Evolutionary conservation across 1,139 yeast genomes (phyloP).

Genomic region (Taiozyma sp.): DNA sequence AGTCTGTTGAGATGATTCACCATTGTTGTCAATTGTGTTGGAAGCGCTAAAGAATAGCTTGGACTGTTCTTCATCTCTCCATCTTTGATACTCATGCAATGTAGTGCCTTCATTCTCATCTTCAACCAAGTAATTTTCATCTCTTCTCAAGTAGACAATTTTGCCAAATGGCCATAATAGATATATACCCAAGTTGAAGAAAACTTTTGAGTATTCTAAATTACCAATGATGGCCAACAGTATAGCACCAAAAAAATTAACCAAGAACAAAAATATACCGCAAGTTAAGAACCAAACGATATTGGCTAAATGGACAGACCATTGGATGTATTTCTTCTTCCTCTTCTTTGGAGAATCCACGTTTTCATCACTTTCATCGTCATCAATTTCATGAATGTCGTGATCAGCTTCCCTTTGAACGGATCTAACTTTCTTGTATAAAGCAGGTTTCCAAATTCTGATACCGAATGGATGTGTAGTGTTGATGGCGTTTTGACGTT

Average conservation of each 20-base stretch:
- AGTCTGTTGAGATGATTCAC: neutral
- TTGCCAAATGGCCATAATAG: slow-evolving; percentile 86
- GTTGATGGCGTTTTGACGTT: slow-evolving; percentile 93
- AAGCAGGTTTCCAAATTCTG: slow-evolving; percentile 96
- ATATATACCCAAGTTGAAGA: slow-evolving; percentile 62
- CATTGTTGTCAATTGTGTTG: slow-evolving; percentile 4
- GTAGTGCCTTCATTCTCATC: slow-evolving; percentile 89
- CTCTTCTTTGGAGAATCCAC: neutral
- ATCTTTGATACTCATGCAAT: slow-evolving; percentile 75
- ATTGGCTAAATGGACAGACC: slow-evolving; percentile 69
- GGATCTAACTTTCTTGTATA: slow-evolving; percentile 87
- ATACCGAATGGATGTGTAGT: slow-evolving; percentile 98
- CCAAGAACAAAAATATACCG: slow-evolving; percentile 53
- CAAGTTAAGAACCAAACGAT: slow-evolving; percentile 67
- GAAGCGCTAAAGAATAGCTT: slow-evolving; percentile 32
- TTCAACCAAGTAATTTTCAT: slow-evolving; percentile 76
- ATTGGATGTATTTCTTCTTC: slow-evolving; percentile 37
- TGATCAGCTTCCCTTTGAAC: slow-evolving; percentile 90
- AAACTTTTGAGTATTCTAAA: slow-evolving; percentile 51
- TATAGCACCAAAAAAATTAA: slow-evolving; percentile 46
- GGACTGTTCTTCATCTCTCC: slow-evolving; percentile 70
- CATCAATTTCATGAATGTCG: slow-evolving; percentile 80
- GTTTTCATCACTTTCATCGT: slow-evolving; percentile 3
- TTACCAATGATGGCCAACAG: slow-evolving; percentile 44
- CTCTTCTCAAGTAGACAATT: slow-evolving; percentile 72